A percentile compares a stretch with the other conserved stretches of the same genome.
phyloP scores from a whole-genome alignment of 495 filamentous ascomycete species.

The Amniculicola lignicola region DNA sequence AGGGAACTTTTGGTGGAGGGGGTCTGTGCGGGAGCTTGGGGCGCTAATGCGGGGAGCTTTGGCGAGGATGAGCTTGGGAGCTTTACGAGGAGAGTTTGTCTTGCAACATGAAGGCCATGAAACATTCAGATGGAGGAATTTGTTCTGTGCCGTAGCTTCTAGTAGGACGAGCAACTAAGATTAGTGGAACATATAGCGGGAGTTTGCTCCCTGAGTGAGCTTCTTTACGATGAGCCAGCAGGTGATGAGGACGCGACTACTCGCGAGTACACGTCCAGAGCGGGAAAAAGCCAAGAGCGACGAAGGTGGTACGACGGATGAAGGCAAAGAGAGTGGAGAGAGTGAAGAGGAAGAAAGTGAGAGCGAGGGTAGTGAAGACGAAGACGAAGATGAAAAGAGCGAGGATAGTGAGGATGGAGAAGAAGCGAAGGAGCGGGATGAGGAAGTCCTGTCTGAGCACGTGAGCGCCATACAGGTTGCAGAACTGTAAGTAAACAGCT shows the following conservation, averaged over 20 bases:
- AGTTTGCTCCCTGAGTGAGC: too few species aligned
- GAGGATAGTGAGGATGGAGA: too few species aligned
- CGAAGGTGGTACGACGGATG: too few species aligned
- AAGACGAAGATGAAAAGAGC: too few species aligned
- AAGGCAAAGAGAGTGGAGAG: background rate
- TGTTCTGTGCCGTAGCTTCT: too few species aligned
- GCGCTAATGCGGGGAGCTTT: background rate
- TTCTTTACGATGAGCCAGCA: too few species aligned
- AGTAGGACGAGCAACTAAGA: too few species aligned
- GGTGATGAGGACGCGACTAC: background rate
- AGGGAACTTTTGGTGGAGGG: background rate
- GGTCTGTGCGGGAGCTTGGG: constrained; percentile 16
- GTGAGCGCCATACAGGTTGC: constrained; percentile 57
- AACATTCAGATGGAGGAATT: too few species aligned
- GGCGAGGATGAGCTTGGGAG: background rate
- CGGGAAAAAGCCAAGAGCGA: too few species aligned
- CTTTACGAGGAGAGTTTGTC: background rate
- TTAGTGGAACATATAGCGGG: too few species aligned
- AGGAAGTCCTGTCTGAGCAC: background rate
- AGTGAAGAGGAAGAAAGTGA: background rate
- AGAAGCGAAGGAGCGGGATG: background rate
- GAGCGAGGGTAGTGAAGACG: background rate
- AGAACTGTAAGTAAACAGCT: constrained; percentile 31
- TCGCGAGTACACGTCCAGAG: background rate
- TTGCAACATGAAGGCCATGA: too few species aligned